Base-by-base conservation (phyloP, 345 rosid species). In the Psidium friedrichsthalianum region DNA sequence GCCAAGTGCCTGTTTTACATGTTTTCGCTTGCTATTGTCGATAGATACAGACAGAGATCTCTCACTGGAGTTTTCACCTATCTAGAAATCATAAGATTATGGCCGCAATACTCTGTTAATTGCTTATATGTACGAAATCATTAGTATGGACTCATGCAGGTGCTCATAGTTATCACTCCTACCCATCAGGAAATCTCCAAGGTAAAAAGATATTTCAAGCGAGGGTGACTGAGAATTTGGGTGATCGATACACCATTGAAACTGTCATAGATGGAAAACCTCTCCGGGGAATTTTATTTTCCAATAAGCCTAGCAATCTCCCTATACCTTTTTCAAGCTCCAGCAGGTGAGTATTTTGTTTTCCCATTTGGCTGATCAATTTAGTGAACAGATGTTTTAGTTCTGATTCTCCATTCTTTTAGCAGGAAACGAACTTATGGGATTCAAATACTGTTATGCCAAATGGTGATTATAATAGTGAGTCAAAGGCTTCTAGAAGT, bases 141-240 rank as follows among this genome's bases (percentile, higher is more conserved):
- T 84, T 59, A 83, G 16, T 74, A 54, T 85, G 85, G 29, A 74
- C 29, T 83, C 54, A 82, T 87, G 89, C 90, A 96, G 99, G 95
- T 85, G 89, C 85, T 83, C 94, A 93, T 82, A 91, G 83, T 83
- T 91, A 88, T 52, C 85, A 86, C 18, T 84, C 91, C 82, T 91
- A 87, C 86, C 86, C 85, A 81, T 74, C 89, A 44, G 89, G 90
- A 29, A 86, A 85, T 87, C 86, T 84, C 85, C 90, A 92, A 88
- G 99, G 95, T 85, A 98, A 94, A 92, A 94, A 89, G 90, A 87
- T 89, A 86, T 98, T 98, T 92, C 94, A 95, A 83, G 98, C 99
- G 51, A 93, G 87, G 86, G 92, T 98, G 89, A 93, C 94, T 6
- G 94, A 96, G 92, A 92, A 91, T 87, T 92, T 91, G 83, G 91